Evolutionary conservation across 441 rosid species (phyloP).

Genomic region (Syzygium malaccense): DNA sequence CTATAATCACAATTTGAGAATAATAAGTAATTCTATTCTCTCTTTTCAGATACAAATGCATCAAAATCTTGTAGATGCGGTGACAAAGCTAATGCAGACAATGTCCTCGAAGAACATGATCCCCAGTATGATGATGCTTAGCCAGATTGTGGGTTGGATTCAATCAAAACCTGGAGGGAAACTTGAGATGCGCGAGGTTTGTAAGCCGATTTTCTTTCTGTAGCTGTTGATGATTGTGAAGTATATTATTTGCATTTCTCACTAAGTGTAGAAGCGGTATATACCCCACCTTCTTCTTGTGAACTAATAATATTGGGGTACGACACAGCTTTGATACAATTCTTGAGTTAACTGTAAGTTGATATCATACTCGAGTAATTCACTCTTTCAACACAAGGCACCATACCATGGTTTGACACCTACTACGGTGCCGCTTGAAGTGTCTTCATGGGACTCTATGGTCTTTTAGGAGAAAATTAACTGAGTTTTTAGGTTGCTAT

Average conservation of each 20-base stretch:
- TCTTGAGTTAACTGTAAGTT: neutral
- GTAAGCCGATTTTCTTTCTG: conserved; percentile 6
- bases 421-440: neutral
- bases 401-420: neutral
- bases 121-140: conserved; percentile 71
- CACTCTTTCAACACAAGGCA: neutral
- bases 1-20: no score
- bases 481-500: neutral
- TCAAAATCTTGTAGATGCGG: conserved; percentile 19
- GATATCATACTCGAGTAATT: neutral
- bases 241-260: neutral
- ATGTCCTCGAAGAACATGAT: conserved; percentile 55
- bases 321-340: neutral
- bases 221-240: neutral
- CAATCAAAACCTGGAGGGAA: conserved; percentile 76
- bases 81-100: conserved; percentile 29
- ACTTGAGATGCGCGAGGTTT: conserved; percentile 81
- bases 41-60: neutral
- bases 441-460: neutral
- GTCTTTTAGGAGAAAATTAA: neutral
- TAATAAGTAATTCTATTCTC: no score
- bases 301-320: neutral
- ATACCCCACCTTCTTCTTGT: neutral
- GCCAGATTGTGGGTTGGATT: conserved; percentile 81
- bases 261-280: neutral